These are phyloP conservation scores for Solanum pennellii DNA, from an alignment of 257 asterid genomes.

Conservation along the genomic window DNA sequence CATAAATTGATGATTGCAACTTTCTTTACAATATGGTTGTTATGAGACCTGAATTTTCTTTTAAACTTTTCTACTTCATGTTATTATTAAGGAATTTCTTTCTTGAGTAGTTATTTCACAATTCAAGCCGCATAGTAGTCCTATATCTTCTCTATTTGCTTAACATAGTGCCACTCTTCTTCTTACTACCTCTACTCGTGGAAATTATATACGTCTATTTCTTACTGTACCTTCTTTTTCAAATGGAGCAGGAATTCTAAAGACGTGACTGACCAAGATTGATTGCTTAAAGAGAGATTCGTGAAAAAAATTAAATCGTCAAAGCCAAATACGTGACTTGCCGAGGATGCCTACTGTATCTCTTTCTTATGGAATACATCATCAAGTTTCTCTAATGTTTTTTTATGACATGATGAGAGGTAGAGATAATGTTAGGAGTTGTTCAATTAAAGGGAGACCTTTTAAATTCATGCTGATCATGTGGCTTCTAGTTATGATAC, in stretches of 20 bases:
- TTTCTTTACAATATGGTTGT: neutral
- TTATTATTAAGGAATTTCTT: slow-evolving; percentile 24
- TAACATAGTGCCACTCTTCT: slow-evolving; percentile 44
- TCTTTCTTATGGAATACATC: slow-evolving; percentile 10
- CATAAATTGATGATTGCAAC: neutral
- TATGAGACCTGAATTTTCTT: neutral
- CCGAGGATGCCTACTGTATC: slow-evolving; percentile 8
- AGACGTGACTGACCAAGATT: slow-evolving; percentile 7
- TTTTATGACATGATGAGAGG: neutral
- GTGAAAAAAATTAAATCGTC: no score
- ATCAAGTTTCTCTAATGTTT: slow-evolving; percentile 37
- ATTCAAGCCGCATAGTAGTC: slow-evolving; percentile 34
- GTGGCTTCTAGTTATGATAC: neutral
- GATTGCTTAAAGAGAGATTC: no score
- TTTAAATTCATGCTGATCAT: neutral
- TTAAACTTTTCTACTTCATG: slow-evolving; percentile 10
- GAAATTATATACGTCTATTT: slow-evolving; percentile 35
- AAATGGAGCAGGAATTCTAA: slow-evolving; percentile 18
- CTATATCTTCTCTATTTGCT: slow-evolving; percentile 31
- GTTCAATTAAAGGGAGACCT: neutral
- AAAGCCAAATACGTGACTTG: no score
- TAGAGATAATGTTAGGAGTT: neutral
- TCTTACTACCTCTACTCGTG: slow-evolving; percentile 30
- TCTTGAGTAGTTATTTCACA: slow-evolving; percentile 27
- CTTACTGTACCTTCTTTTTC: slow-evolving; percentile 23